Percentiles rank a stretch among this genome's conserved stretches.
Evolutionary conservation across 345 rosid species (phyloP).

Genomic region (Pugionium cornutum): DNA sequence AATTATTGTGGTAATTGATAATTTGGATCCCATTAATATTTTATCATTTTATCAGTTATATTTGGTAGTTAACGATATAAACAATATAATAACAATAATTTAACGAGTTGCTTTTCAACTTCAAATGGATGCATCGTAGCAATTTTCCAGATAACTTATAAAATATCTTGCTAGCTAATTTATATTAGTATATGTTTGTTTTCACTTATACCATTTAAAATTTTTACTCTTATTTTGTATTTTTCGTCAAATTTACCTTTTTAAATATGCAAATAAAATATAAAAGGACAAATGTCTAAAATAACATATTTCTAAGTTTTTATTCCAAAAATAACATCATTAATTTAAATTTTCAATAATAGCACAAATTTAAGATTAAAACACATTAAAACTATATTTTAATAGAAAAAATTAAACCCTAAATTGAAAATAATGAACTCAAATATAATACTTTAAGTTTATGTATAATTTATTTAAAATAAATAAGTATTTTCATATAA

Average conservation of each 20-base stretch:
- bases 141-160: slow-evolving; percentile 9
- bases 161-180: not conserved
- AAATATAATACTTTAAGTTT: too few species aligned
- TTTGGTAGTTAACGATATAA: not conserved
- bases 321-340: too few species aligned
- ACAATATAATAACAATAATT: not conserved
- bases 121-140: not conserved
- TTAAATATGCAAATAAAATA: not conserved
- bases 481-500: too few species aligned
- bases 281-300: too few species aligned
- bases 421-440: too few species aligned
- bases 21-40: not conserved
- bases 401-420: too few species aligned
- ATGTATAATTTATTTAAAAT: too few species aligned
- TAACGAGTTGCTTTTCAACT: not conserved
- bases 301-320: too few species aligned
- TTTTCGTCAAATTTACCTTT: not conserved
- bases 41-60: not conserved
- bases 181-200: not conserved
- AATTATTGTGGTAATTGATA: not conserved
- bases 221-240: not conserved
- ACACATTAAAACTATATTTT: too few species aligned
- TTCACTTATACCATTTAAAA: not conserved
- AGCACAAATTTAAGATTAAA: too few species aligned
- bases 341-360: too few species aligned